Percentiles rank a stretch among this genome's conserved stretches.
Conservation (phyloP, 192 early-diverging fungal genomes). For the Backusella westeae region DNA sequence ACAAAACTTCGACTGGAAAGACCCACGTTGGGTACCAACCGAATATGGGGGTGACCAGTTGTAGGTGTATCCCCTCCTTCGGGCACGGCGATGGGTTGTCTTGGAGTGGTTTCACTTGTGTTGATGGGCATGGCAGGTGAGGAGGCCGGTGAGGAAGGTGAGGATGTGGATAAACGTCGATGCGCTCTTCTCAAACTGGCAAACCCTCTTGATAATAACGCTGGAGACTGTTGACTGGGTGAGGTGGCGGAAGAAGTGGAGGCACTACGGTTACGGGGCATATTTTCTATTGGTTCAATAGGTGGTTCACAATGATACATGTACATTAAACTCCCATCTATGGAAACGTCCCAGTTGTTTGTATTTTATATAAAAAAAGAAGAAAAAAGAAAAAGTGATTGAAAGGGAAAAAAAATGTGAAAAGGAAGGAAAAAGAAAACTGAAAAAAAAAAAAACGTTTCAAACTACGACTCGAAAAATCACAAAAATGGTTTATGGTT, state of each 20-base stretch:
- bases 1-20: slow-evolving; percentile 10
- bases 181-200: slow-evolving; percentile 9
- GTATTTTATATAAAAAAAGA: no score
- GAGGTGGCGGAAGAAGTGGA: neutral
- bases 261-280: slow-evolving; percentile 7
- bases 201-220: slow-evolving; percentile 13
- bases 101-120: neutral
- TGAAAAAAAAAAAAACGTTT: neutral
- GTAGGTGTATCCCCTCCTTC: neutral
- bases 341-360: neutral
- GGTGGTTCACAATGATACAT: neutral
- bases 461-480: neutral
- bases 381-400: neutral
- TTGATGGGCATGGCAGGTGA: neutral
- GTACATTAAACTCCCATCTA: neutral
- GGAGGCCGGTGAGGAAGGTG: neutral
- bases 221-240: slow-evolving; percentile 1
- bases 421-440: neutral
- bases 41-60: neutral
- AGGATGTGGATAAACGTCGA: neutral
- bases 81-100: neutral
- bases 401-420: neutral
- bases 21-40: slow-evolving; percentile 9
- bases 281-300: neutral
- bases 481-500: neutral